A percentile compares a stretch with the other conserved stretches of the same genome.
Conservation (phyloP, 352 stramenopile genomes). For the Elongisporangium senticosum region DNA sequence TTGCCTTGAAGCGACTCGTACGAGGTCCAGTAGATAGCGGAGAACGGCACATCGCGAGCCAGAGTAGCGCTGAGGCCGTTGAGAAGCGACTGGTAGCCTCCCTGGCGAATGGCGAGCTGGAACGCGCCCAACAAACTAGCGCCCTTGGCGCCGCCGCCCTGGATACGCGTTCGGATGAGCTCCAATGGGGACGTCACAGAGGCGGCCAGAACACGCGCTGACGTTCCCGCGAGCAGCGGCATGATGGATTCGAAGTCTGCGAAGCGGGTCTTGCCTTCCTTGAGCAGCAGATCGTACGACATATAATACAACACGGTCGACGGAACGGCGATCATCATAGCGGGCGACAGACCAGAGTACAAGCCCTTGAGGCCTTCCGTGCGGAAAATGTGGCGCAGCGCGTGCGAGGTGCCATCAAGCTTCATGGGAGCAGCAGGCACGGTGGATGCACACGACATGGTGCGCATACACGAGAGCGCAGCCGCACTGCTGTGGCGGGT, state of each 20-base stretch:
- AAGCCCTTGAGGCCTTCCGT: slow-evolving; percentile 71
- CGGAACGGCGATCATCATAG: slow-evolving; percentile 91
- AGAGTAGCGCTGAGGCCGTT: slow-evolving; percentile 88
- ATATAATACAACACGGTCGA: slow-evolving; percentile 95
- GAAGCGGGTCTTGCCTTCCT: slow-evolving; percentile 30
- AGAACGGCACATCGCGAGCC: slow-evolving; percentile 93
- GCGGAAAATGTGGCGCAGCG: slow-evolving; percentile 72
- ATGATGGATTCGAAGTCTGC: slow-evolving; percentile 32
- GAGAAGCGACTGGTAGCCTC: slow-evolving; percentile 80
- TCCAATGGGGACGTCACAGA: slow-evolving; percentile 86
- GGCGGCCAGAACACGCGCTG: slow-evolving; percentile 63
- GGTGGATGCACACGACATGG: slow-evolving; percentile 25
- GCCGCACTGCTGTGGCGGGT: slow-evolving; percentile 14
- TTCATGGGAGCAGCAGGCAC: slow-evolving; percentile 14
- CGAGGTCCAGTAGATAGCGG: slow-evolving; percentile 92
- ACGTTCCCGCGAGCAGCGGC: slow-evolving; percentile 63
- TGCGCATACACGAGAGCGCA: slow-evolving; percentile 29
- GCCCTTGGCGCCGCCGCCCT: slow-evolving; percentile 25
- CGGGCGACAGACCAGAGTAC: slow-evolving; percentile 88
- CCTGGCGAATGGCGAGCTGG: slow-evolving; percentile 39
- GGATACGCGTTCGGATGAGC: slow-evolving; percentile 85
- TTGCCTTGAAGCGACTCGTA: slow-evolving; percentile 78
- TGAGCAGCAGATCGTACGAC: slow-evolving; percentile 87
- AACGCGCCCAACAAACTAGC: slow-evolving; percentile 40
- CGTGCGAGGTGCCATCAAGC: slow-evolving; percentile 52